A percentile compares a stretch with the other conserved stretches of the same genome.
Evolutionary conservation across 2,329 filamentous ascomycete species (phyloP).

Genomic region (Trichoderma polysporum): DNA sequence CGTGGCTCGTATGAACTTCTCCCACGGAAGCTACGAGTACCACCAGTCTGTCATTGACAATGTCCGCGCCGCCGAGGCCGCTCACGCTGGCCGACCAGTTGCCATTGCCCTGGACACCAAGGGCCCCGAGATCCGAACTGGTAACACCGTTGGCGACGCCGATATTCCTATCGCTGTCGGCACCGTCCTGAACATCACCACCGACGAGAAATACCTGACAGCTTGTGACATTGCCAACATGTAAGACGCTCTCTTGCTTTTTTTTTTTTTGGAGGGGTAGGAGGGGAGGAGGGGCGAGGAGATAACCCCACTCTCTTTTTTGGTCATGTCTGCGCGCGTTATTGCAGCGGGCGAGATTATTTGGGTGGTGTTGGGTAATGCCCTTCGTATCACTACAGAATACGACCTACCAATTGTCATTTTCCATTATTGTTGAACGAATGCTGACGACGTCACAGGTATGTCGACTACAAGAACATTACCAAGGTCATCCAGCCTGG

Average conservation of each 20-base stretch:
- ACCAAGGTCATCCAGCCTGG: constrained; percentile 93
- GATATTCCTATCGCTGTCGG: constrained; percentile 85
- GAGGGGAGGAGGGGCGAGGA: background rate
- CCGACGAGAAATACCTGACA: constrained; percentile 87
- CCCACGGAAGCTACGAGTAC: constrained; percentile 78
- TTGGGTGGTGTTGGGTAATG: constrained; percentile 7
- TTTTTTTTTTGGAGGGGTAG: background rate
- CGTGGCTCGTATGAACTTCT: constrained; percentile 99
- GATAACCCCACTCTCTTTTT: background rate
- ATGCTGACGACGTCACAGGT: constrained; percentile 54
- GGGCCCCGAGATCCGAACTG: constrained; percentile 62
- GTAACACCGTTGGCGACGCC: constrained; percentile 76
- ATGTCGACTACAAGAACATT: constrained; percentile 99
- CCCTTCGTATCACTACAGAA: background rate
- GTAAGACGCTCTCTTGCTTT: constrained; percentile 51
- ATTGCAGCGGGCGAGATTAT: background rate
- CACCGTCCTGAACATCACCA: constrained; percentile 90
- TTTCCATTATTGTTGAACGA: background rate
- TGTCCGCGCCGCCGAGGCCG: constrained; percentile 79
- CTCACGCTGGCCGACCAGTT: constrained; percentile 77
- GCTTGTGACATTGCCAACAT: constrained; percentile 88
- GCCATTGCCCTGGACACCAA: constrained; percentile 88
- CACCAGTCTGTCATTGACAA: constrained; percentile 98
- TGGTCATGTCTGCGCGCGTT: background rate
- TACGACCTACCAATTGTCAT: background rate